Evolutionary conservation across 371 early-diverging fungal species (phyloP).

Genomic region (Nematocida sp.): DNA sequence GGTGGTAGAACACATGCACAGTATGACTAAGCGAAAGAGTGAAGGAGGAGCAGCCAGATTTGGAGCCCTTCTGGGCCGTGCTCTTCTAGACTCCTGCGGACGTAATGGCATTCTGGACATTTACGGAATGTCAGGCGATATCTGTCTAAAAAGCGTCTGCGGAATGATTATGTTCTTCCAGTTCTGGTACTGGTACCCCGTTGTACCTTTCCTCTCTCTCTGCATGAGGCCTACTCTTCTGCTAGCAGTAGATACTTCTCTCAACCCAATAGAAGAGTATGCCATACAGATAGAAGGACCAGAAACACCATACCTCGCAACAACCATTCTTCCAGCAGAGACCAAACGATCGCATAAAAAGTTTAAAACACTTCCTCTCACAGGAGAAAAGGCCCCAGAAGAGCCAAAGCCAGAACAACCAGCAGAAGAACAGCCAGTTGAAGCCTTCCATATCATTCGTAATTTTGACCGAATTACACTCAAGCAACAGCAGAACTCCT

Average conservation of each 20-base stretch:
- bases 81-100: conserved; percentile 83
- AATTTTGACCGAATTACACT: conserved; percentile 37
- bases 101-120: conserved; percentile 86
- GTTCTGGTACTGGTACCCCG: conserved; percentile 99
- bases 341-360: conserved; percentile 22
- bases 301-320: conserved; percentile 3
- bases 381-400: not conserved
- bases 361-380: conserved; percentile 40
- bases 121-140: conserved; percentile 75
- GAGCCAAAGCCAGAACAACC: conserved; percentile 4
- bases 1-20: conserved; percentile 71
- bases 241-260: conserved; percentile 42
- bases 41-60: conserved; percentile 85
- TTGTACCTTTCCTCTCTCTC: conserved; percentile 63
- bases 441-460: conserved; percentile 29
- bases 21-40: conserved; percentile 79
- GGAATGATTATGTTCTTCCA: conserved; percentile 91
- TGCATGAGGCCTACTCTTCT: conserved; percentile 54
- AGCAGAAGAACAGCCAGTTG: not conserved
- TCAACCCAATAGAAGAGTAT: conserved; percentile 19
- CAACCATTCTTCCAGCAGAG: conserved; percentile 5
- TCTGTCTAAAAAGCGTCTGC: conserved; percentile 81
- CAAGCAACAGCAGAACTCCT: conserved; percentile 22
- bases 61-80: conserved; percentile 91
- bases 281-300: conserved; percentile 34